Evolutionary conservation across 345 rosid species (phyloP), one percentile per base, ranked within the genome.

Genomic region (Fremontodendron californicum): DNA sequence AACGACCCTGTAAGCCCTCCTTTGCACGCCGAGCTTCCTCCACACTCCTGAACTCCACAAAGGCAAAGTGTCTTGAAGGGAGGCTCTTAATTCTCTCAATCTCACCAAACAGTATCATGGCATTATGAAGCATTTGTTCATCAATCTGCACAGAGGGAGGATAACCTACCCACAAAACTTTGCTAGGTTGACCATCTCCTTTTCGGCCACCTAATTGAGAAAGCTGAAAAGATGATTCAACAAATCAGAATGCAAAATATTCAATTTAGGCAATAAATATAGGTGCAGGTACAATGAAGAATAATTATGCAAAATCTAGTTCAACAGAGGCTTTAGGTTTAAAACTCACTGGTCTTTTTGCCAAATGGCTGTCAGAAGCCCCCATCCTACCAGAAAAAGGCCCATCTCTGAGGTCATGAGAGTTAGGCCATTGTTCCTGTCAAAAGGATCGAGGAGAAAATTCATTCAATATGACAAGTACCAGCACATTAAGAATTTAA

Each of bases 81-180:
- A 88, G 92, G 73, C 95, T 90, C 79, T 86, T 93, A 45, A 83
- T 91, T 77, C 88, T 88, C 88, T 94, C 99, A 80, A 96, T 96
- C 91, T 96, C 99, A 45, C 99, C 99, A 84, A 88, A 96, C 65
- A 96, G 88, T 81, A 96, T 96, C 97, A 96, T 91, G 29, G 97
- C 94, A 87, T 96, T 96, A 81, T 96, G 99, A 73, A 96, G 92
- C 97, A 89, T 91, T 79, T 90, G 94, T 77, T 96, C 97, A 81
- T 93, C 97, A 54, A 96, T 89, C 83, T 85, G 95, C 77, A 90
- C 85, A 73, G 97, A 84, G 78, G 99, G 95, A 75, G 99, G 99
- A 84, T 91, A 96, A 1, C 98, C 99, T 79, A 94, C 81, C 96
- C 97, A 90, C 81, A 96, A 81, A 78, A 92, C 84, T 19, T 94